Conservation (phyloP, 192 early-diverging fungal species). For the Dissophora globulifera region DNA sequence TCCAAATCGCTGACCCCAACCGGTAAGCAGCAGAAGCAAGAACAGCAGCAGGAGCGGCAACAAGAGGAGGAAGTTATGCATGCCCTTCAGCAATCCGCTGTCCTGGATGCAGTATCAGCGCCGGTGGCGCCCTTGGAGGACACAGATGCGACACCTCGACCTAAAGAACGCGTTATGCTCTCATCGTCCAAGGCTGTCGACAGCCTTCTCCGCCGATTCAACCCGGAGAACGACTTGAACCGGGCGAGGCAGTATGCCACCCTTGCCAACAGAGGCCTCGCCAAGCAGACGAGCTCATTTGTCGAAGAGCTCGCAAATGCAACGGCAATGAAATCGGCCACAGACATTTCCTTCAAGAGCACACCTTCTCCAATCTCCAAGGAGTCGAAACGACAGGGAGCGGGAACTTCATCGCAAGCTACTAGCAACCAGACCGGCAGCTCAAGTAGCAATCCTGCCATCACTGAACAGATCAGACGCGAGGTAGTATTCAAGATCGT, state of each 20-base stretch:
- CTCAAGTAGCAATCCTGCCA: too few species aligned
- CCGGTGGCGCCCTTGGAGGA: slow-evolving; percentile 22
- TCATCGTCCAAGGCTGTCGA: background rate
- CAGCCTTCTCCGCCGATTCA: slow-evolving; percentile 1
- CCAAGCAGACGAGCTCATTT: slow-evolving; percentile 36
- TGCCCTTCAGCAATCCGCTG: too few species aligned
- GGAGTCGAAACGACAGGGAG: background rate
- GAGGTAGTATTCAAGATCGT: background rate
- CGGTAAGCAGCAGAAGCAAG: background rate
- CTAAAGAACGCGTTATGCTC: background rate
- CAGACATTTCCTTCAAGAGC: slow-evolving; percentile 28
- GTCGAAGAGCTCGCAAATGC: slow-evolving; percentile 42
- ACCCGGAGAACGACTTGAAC: slow-evolving; percentile 18
- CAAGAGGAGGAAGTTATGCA: too few species aligned
- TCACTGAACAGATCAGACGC: background rate
- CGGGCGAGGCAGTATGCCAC: slow-evolving; percentile 23
- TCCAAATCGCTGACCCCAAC: background rate
- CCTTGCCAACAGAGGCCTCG: slow-evolving; percentile 13
- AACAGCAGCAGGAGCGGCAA: too few species aligned
- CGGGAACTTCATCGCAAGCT: too few species aligned
- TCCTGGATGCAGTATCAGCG: too few species aligned
- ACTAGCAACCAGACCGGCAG: too few species aligned
- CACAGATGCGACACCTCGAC: slow-evolving; percentile 25
- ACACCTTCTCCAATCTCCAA: slow-evolving; percentile 3
- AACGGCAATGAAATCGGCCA: slow-evolving; percentile 29